Evolutionary conservation across 2,329 filamentous ascomycete species (phyloP).

Genomic region (Colletotrichum spinosum): DNA sequence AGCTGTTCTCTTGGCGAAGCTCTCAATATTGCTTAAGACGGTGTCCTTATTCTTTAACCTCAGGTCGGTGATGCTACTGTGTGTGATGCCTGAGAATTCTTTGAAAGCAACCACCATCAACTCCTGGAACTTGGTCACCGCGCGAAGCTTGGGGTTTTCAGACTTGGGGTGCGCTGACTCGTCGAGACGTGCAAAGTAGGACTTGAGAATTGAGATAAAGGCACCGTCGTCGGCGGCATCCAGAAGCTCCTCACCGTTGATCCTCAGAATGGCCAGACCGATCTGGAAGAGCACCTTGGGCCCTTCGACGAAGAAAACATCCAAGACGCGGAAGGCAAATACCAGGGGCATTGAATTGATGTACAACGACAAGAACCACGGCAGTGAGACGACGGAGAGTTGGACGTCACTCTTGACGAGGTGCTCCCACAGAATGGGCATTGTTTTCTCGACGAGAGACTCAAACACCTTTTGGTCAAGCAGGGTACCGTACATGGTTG

Average conservation of each 20-base stretch:
- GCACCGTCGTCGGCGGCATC: constrained; percentile 95
- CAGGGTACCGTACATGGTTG: constrained; percentile 98
- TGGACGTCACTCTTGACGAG: constrained; percentile 97
- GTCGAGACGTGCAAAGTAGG: constrained; percentile 92
- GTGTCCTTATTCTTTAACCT: constrained; percentile 93
- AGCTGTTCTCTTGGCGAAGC: constrained; percentile 95
- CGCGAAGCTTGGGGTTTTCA: constrained; percentile 92
- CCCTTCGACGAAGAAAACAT: constrained; percentile 98
- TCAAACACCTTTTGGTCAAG: constrained; percentile 98
- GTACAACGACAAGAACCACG: constrained; percentile 98
- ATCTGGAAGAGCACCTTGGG: constrained; percentile 98
- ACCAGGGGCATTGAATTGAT: constrained; percentile 99
- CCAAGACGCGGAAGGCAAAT: constrained; percentile 94
- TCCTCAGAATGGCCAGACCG: constrained; percentile 93
- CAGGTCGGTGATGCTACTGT: constrained; percentile 89
- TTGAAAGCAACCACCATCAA: constrained; percentile 99
- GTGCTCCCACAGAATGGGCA: constrained; percentile 98
- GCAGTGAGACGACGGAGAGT: constrained; percentile 94
- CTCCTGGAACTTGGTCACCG: constrained; percentile 96
- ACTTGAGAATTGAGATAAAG: constrained; percentile 95
- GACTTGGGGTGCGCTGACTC: constrained; percentile 96
- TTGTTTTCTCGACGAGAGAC: constrained; percentile 97
- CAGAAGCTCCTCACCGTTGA: constrained; percentile 95
- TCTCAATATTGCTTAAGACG: constrained; percentile 95
- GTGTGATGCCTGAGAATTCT: constrained; percentile 95